Base-by-base conservation (phyloP, 1,139 yeast genomes). In the Nakaseomyces kungkrabaensis region DNA sequence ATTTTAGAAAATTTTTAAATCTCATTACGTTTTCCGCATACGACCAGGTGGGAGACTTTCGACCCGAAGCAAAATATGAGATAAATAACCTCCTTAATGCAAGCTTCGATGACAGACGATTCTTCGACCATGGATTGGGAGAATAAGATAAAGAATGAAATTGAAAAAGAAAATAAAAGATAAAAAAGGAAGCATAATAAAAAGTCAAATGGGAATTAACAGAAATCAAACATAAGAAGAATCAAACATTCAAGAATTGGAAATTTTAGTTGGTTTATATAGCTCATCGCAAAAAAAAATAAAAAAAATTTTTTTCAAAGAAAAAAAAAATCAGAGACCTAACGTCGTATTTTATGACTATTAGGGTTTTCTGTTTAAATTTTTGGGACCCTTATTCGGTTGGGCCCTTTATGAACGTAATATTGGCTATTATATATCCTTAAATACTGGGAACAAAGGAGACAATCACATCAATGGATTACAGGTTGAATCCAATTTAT, bases 1-100 rank as follows among this genome's bases (percentile, higher is more conserved):
- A 61, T 48, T 62, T 55, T 60, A 56, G 11, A 59, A 43, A 62
- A 63, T 65, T 63, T 65, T 63, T 65, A 59, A 63, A 61, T 64
- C 72, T 68, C 72, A 66, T 58, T 67, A 59, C 71, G 73, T 64
- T 71, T 70, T 71, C 73, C 73, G 71, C 70, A 66, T 56, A 81
- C 68, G 72, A 58, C 61, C 66, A 68, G 89, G 87, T 89, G 83
- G 94, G 92, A 84, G 94, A 85, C 94, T 85, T 85, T 85, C 92
- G 47, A 56, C 94, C 94, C 92, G 79, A 84, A 83, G 89, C 88
- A 67, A 67, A 55, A 26, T 29, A 29, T 60, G 53, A 46, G 36
- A 46, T 45, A 41, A 37, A 31, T n/a, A 10, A 31, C 51, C 63
- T 70, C 80, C 74, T 75, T 80, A 59, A 33, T 74, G 90, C 71